phyloP scores from a whole-genome alignment of 805 yeast species.

The Brettanomyces custersianus region DNA sequence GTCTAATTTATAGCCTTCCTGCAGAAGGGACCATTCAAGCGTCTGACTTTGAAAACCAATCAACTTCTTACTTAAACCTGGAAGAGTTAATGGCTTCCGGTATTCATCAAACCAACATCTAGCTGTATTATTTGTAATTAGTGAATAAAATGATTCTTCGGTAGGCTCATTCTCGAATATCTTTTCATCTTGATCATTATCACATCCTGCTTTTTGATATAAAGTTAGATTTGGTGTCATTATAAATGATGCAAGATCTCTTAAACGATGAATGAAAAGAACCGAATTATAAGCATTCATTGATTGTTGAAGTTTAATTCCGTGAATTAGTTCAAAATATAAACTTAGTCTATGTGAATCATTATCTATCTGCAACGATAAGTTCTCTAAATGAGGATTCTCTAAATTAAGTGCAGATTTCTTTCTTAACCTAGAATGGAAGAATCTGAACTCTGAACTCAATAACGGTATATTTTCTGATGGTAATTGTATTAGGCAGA shows the following conservation, averaged over 20 bases:
- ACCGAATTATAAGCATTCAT: slow-evolving; percentile 9
- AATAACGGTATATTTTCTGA: neutral
- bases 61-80: slow-evolving; percentile 15
- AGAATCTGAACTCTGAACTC: neutral
- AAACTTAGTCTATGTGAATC: neutral
- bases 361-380: neutral
- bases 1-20: slow-evolving; percentile 32
- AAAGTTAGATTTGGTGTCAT: slow-evolving; percentile 11
- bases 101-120: slow-evolving; percentile 7
- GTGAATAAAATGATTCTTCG: slow-evolving; percentile 36
- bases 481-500: neutral
- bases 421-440: neutral
- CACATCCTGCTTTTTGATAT: slow-evolving; percentile 14
- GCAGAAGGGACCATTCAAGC: slow-evolving; percentile 45
- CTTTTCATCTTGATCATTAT: slow-evolving; percentile 1
- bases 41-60: slow-evolving; percentile 43
- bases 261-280: slow-evolving; percentile 14
- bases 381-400: neutral
- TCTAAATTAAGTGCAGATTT: neutral
- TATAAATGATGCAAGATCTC: slow-evolving; percentile 8
- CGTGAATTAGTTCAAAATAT: slow-evolving; percentile 6
- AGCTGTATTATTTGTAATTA: slow-evolving; percentile 38
- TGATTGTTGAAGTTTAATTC: slow-evolving; percentile 12
- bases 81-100: slow-evolving; percentile 7
- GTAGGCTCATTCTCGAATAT: slow-evolving; percentile 12